Percentiles rank a stretch among this genome's conserved stretches.
These are phyloP conservation scores for Epichloe sp. DNA, from an alignment of 2,329 filamentous ascomycete genomes.

Conservation along the genomic window DNA sequence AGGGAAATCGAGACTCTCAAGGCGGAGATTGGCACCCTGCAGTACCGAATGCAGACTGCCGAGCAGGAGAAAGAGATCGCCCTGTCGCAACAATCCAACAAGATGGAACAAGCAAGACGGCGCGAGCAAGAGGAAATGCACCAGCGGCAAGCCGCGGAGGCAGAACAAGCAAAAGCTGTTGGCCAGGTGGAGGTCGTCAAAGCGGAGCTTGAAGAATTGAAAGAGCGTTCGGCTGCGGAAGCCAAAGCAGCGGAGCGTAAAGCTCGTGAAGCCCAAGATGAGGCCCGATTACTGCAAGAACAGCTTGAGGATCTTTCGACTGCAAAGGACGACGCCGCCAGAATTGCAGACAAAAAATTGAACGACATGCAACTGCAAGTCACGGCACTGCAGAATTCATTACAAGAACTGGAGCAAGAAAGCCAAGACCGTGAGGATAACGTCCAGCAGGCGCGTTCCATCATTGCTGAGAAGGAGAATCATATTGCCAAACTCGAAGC, in stretches of 20 bases:
- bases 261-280: conserved; percentile 58
- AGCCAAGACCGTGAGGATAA: conserved; percentile 39
- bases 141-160: conserved; percentile 45
- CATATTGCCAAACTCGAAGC: conserved; percentile 66
- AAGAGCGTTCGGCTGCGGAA: conserved; percentile 36
- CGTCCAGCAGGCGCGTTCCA: conserved; percentile 49
- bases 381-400: conserved; percentile 29
- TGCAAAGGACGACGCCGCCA: conserved; percentile 55
- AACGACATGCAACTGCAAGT: conserved; percentile 42
- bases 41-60: conserved; percentile 74
- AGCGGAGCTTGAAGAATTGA: conserved; percentile 38
- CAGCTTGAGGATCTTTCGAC: conserved; percentile 61
- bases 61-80: conserved; percentile 80
- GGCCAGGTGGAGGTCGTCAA: conserved; percentile 37
- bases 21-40: conserved; percentile 75
- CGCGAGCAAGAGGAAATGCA: conserved; percentile 81
- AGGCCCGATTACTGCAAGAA: conserved; percentile 62
- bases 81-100: conserved; percentile 66
- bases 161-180: conserved; percentile 35
- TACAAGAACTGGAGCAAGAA: conserved; percentile 49
- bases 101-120: conserved; percentile 65
- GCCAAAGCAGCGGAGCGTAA: conserved; percentile 56
- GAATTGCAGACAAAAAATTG: conserved; percentile 41
- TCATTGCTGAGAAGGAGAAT: conserved; percentile 54
- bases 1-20: conserved; percentile 63